Evolutionary conservation across 2,329 filamentous ascomycete genomes (phyloP), one percentile per base, ranked within the genome.

Genomic region (Sclerotiophoma versabilis): DNA sequence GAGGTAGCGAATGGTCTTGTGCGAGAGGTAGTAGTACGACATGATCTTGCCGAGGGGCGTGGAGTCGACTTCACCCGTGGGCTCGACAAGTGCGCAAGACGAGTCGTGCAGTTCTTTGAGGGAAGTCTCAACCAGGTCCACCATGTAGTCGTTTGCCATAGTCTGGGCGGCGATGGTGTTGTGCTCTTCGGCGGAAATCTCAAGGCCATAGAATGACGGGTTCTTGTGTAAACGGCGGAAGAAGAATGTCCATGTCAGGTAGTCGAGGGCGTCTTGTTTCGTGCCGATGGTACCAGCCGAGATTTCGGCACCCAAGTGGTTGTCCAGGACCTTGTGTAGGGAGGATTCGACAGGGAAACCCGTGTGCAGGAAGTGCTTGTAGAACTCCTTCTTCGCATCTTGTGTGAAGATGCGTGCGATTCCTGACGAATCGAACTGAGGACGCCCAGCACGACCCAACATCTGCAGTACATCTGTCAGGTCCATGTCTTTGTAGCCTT

Each of bases 221-320:
- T 99, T 99, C 81, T 99, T 99, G 80, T 99, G 95, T 32, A 99
- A 79, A 10, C 95, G 84, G 2, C 96, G 87, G 83, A 99, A 99
- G 84, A 99, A 99, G 80, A 99, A 99, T 0, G 96, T 99, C 95
- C 96, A 99, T 0, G 95, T 99, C 47, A 99, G 79, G 71, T 99
- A 99, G 75, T 99, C 96, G 4, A 99, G 83, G 0, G 95, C 95
- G 76, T 99, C 95, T 76, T 99, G 95, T 76, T 97, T 97, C 8
- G 92, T 96, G 26, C 89, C 81, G 44, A 99, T 91, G 0, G 95
- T 99, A 63, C 91, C 93, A 0, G 95, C 92, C 0, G 93, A 96
- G 5, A 98, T 87, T 77, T 99, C 95, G 54, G 95, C 95, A 58
- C 92, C 89, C 73, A 99, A 83, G 83, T 99, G 96, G 79, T 99